phyloP scores from a whole-genome alignment of 2,329 filamentous ascomycete species.

The Phialemonium atrogriseum region DNA sequence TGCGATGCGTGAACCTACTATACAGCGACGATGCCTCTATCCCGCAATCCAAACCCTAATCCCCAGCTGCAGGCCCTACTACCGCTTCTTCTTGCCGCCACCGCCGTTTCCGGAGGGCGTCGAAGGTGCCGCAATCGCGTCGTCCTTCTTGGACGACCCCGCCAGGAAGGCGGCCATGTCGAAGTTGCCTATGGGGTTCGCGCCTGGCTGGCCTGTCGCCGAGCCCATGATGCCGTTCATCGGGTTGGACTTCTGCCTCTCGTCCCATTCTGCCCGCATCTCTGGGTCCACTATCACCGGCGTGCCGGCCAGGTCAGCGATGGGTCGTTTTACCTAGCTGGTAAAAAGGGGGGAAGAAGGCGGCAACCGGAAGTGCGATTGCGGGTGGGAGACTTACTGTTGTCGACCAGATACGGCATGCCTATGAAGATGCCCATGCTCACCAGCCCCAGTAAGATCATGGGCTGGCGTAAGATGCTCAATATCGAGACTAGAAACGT shows the following conservation, averaged over 20 bases:
- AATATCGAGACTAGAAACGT: slow-evolving; percentile 60
- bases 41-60: too few relatives aligned
- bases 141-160: slow-evolving; percentile 39
- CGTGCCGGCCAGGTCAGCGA: neutral
- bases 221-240: slow-evolving; percentile 48
- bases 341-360: slow-evolving; percentile 1
- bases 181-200: slow-evolving; percentile 44
- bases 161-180: slow-evolving; percentile 58
- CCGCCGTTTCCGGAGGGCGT: slow-evolving; percentile 10
- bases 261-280: slow-evolving; percentile 84
- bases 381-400: slow-evolving; percentile 78
- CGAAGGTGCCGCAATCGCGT: slow-evolving; percentile 11
- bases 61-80: too few relatives aligned
- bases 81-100: slow-evolving; percentile 27
- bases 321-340: neutral
- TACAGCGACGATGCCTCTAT: too few relatives aligned
- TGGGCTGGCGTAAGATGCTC: slow-evolving; percentile 82
- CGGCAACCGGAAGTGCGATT: neutral
- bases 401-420: slow-evolving; percentile 92
- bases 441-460: slow-evolving; percentile 87
- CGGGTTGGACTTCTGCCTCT: slow-evolving; percentile 70
- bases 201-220: slow-evolving; percentile 21
- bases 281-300: slow-evolving; percentile 82
- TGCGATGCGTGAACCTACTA: too few relatives aligned
- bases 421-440: slow-evolving; percentile 79